Conservation (phyloP, 2,329 filamentous ascomycete species). For the Diplocarpon rosae region DNA sequence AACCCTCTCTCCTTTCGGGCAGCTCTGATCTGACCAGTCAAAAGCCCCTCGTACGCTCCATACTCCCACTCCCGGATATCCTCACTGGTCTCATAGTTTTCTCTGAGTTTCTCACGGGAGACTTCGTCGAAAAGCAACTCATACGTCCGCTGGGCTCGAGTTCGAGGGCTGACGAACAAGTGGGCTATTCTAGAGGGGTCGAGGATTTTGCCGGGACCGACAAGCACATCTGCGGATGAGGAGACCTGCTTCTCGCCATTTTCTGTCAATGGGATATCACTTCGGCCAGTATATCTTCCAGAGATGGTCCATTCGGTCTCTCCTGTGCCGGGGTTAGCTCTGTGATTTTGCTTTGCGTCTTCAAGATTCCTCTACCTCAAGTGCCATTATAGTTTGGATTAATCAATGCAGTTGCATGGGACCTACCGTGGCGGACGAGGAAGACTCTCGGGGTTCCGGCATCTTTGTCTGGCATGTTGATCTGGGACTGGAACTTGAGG, state of each 20-base stretch:
- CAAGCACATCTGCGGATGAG: slow-evolving; percentile 31
- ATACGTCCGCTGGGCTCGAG: slow-evolving; percentile 35
- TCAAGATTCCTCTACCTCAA: not conserved
- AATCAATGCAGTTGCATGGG: not conserved
- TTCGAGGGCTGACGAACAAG: slow-evolving; percentile 36
- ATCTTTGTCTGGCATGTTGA: slow-evolving; percentile 28
- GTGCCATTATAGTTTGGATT: not conserved
- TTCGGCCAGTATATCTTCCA: slow-evolving; percentile 35
- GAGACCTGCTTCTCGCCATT: slow-evolving; percentile 34
- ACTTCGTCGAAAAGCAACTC: slow-evolving; percentile 32
- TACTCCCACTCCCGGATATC: slow-evolving; percentile 41
- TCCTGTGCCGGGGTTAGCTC: slow-evolving; percentile 20
- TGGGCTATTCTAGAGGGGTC: slow-evolving; percentile 35
- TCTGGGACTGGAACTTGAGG: no score
- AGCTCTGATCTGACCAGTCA: slow-evolving; percentile 33
- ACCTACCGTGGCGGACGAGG: slow-evolving; percentile 30
- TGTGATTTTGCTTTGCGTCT: not conserved
- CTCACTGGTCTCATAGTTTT: slow-evolving; percentile 29
- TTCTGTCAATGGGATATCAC: slow-evolving; percentile 31
- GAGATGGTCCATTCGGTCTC: slow-evolving; percentile 38
- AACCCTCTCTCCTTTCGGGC: slow-evolving; percentile 31
- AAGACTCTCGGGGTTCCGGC: slow-evolving; percentile 31
- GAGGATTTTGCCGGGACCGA: slow-evolving; percentile 37
- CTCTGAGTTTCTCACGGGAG: slow-evolving; percentile 14
- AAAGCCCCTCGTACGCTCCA: slow-evolving; percentile 37